Conservation (phyloP, 352 stramenopile genomes). For the Globisporangium okanoganense region DNA sequence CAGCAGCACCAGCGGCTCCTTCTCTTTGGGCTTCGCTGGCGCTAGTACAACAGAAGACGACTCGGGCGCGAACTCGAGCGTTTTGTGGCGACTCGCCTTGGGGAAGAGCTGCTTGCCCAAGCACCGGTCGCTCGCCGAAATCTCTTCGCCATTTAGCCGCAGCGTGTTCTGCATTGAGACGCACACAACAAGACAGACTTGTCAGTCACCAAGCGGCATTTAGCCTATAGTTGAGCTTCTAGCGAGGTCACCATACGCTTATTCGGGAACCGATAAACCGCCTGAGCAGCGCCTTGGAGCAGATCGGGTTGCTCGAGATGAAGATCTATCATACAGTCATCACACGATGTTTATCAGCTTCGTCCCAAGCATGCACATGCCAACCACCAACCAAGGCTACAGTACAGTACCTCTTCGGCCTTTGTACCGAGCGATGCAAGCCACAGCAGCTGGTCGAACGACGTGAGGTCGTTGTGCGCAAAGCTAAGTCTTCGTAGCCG, state of each 20-base stretch:
- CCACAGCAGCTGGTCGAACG: constrained; percentile 66
- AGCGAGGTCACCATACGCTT: constrained; percentile 25
- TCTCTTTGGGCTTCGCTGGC: constrained; percentile 17
- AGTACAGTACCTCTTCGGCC: constrained; percentile 50
- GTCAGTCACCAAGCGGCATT: not conserved
- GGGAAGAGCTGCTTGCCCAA: constrained; percentile 56
- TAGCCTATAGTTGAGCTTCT: not conserved
- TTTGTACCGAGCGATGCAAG: constrained; percentile 42
- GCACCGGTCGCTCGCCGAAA: constrained; percentile 40
- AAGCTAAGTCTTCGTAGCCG: constrained; percentile 54
- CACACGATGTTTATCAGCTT: not conserved
- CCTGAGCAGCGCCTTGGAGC: constrained; percentile 45
- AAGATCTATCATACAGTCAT: constrained; percentile 39
- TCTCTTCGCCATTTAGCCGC: constrained; percentile 59
- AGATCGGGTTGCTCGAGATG: constrained; percentile 59
- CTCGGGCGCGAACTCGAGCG: constrained; percentile 7
- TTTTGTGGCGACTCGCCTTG: constrained; percentile 19
- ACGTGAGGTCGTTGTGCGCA: constrained; percentile 58
- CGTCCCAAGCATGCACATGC: no score
- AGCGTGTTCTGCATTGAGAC: constrained; percentile 39
- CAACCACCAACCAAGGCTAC: not conserved
- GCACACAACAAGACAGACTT: not conserved
- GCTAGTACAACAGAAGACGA: not conserved
- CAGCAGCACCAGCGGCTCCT: constrained; percentile 11
- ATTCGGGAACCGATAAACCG: constrained; percentile 47